Percentiles rank a stretch among this genome's conserved stretches.
These are phyloP conservation scores for Sugiyamaella americana DNA, from an alignment of 805 yeast species.

Conservation along the genomic window DNA sequence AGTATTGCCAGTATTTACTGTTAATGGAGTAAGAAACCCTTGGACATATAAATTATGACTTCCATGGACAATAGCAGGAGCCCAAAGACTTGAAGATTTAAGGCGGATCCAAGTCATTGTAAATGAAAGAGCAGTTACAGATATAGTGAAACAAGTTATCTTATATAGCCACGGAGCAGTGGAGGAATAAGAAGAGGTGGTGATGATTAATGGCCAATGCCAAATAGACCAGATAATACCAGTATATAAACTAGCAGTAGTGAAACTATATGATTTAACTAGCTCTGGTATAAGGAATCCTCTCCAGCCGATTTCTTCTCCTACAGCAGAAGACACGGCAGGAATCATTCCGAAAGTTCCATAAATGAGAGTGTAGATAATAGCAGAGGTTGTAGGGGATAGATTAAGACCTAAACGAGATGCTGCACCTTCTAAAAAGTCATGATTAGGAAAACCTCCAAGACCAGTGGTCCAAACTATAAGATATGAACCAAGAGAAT, in stretches of 20 bases:
- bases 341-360: not conserved
- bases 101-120: not conserved
- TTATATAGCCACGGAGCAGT: not conserved
- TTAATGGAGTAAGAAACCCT: not conserved
- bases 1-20: not conserved
- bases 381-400: not conserved
- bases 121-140: not conserved
- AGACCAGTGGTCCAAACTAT: not conserved
- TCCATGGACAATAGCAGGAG: not conserved
- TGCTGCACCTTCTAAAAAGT: not conserved
- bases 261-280: not conserved
- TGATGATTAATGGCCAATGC: not conserved
- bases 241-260: not conserved
- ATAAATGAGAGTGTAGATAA: no score
- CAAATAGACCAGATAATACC: not conserved
- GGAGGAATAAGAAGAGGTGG: not conserved
- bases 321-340: not conserved
- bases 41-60: not conserved
- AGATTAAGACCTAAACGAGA: not conserved
- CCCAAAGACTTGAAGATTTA: not conserved
- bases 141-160: not conserved
- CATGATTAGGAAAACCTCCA: not conserved
- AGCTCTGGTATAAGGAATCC: not conserved
- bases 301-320: not conserved
- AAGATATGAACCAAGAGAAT: not conserved